phyloP scores from a whole-genome alignment of 306 rosid genomes.

The Cucurbita maxima region DNA sequence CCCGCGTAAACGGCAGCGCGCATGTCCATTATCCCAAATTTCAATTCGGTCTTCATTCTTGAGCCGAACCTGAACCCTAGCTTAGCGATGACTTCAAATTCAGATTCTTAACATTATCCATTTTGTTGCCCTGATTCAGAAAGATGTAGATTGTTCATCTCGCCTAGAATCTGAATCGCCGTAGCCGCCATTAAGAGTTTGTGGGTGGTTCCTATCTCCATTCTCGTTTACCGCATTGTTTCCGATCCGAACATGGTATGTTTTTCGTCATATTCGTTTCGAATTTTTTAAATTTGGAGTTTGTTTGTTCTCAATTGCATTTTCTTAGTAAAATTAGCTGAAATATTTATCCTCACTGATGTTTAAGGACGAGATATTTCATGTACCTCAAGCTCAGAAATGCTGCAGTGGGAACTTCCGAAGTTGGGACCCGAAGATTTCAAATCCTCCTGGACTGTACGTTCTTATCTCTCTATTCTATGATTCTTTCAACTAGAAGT shows the following conservation, averaged over 20 bases:
- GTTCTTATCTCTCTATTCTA: slow-evolving; percentile 15
- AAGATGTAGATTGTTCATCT: not conserved
- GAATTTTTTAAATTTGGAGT: not conserved
- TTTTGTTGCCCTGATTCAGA: not conserved
- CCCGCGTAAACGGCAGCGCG: not conserved
- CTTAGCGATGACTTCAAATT: not conserved
- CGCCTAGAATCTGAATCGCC: slow-evolving; percentile 6
- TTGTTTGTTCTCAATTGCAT: not conserved
- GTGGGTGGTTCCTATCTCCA: slow-evolving; percentile 59
- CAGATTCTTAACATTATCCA: not conserved
- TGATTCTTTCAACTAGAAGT: not conserved
- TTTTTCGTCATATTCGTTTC: not conserved
- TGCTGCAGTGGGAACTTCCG: slow-evolving; percentile 71
- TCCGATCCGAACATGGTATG: slow-evolving; percentile 78
- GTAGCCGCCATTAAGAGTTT: slow-evolving; percentile 60
- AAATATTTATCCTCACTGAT: not conserved
- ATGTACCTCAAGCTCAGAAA: slow-evolving; percentile 62
- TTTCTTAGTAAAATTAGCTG: not conserved
- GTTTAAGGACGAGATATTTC: slow-evolving; percentile 86
- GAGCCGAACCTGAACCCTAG: slow-evolving; percentile 1
- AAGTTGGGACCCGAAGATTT: slow-evolving; percentile 96
- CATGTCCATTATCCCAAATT: not conserved
- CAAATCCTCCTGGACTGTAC: slow-evolving; percentile 96
- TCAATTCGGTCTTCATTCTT: not conserved
- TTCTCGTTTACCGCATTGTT: slow-evolving; percentile 47